Evolutionary conservation across 305 asterid genomes (phyloP), one percentile per base, ranked within the genome.

Genomic region (Coffea humblotiana): DNA sequence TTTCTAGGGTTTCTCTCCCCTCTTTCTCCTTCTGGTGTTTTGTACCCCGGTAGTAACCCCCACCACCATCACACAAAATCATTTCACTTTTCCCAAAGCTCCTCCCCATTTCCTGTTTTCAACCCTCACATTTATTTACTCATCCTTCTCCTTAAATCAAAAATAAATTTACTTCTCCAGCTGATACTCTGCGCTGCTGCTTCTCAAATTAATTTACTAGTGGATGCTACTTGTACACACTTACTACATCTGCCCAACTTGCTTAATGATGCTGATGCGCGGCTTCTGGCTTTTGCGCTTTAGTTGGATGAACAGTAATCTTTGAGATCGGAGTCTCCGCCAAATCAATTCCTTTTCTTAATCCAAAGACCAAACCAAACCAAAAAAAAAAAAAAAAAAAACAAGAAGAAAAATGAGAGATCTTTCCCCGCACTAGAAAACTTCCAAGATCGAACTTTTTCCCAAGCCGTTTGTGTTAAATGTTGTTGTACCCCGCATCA

Each of bases 11-110:
- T 9, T 49, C 54, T 48, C 51, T 48, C 23, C 35, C n/a, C 68
- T 63, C 18, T 63, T 1, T 12, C 68, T 25, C 13, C 43, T 83
- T 81, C 77, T 88, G 84, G 95, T 93, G 95, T 86, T 91, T 85
- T 85, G 93, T 81, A 85, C 91, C 89, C 91, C 89, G 80, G 78
- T 88, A 75, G 8, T 18, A 23, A 29, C 4, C 1, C 23, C 16
- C 88, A 72, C n/a, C 16, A 21, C 29, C 15, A 6, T 11, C 21
- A 60, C 64, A 60, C 65, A 52, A 79, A 47, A 71, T 82, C 80
- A 54, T 49, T 78, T 80, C 80, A 65, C 71, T 80, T 77, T 77
- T 66, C 43, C 77, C 82, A 58, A 45, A 71, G 51, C 65, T 35
- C 61, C 4, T 83, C 80, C 75, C 3, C 35, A 72, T 25, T 65